Conservation (phyloP, 208 protist species). For the Plasmodiophora brassicae region DNA sequence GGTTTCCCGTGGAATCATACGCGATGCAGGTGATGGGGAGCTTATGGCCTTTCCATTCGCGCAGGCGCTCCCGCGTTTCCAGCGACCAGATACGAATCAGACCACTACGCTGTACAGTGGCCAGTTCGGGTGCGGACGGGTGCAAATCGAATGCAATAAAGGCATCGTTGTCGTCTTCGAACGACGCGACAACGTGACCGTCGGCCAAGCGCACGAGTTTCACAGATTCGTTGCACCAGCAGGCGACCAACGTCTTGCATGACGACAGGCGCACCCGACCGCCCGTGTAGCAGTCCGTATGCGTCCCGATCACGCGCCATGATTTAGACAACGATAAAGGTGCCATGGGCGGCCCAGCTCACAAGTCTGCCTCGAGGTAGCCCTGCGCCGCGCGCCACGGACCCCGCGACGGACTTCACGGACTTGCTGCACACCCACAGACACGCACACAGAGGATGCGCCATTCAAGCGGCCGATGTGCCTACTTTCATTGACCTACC, state of each 20-base stretch:
- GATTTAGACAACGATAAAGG: neutral
- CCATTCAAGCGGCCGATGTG: too few relatives aligned
- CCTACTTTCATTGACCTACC: too few relatives aligned
- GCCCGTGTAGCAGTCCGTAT: neutral
- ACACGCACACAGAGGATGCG: too few relatives aligned
- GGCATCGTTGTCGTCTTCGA: neutral
- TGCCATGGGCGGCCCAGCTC: too few relatives aligned
- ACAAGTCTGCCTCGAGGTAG: too few relatives aligned
- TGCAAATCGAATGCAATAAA: neutral
- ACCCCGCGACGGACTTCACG: too few relatives aligned
- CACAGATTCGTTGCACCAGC: neutral
- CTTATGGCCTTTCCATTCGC: neutral
- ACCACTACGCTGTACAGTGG: constrained; percentile 14
- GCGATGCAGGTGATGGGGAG: neutral
- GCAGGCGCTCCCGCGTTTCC: neutral
- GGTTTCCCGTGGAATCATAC: neutral
- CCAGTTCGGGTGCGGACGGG: neutral
- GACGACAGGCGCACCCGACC: neutral
- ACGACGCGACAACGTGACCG: neutral
- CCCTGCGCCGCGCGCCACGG: too few relatives aligned
- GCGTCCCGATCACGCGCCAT: neutral
- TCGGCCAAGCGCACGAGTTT: neutral
- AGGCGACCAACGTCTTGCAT: neutral
- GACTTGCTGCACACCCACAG: too few relatives aligned
- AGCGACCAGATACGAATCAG: neutral